phyloP scores from a whole-genome alignment of 441 rosid species.

The Syzygium malaccense region DNA sequence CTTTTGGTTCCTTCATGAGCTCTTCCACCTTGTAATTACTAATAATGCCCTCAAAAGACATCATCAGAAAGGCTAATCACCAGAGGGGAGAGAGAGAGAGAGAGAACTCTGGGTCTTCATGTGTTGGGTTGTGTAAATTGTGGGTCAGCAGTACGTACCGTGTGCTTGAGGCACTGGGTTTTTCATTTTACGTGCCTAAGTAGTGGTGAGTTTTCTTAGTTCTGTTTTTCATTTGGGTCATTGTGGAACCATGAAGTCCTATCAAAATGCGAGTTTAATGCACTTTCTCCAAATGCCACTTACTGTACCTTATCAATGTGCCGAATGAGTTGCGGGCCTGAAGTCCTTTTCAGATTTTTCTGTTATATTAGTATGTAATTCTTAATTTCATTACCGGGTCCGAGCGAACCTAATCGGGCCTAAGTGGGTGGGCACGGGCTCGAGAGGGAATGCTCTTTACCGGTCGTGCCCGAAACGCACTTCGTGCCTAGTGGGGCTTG shows the following conservation, averaged over 20 bases:
- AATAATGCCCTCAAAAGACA: background rate
- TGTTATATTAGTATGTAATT: background rate
- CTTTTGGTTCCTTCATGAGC: conserved; percentile 56
- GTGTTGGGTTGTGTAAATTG: background rate
- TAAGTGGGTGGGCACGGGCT: background rate
- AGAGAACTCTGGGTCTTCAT: background rate
- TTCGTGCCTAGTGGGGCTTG: background rate
- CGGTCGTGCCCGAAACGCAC: background rate
- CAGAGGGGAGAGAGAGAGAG: background rate
- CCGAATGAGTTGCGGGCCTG: background rate
- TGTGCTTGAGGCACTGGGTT: background rate
- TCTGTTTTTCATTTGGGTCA: background rate
- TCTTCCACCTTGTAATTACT: conserved; percentile 13
- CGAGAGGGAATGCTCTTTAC: background rate
- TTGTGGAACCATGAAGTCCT: background rate
- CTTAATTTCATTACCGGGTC: background rate
- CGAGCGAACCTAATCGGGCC: background rate
- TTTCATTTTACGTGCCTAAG: background rate
- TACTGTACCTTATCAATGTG: background rate
- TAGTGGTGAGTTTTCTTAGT: background rate
- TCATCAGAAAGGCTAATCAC: background rate
- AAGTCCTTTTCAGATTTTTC: background rate
- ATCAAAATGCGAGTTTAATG: background rate
- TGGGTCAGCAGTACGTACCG: background rate
- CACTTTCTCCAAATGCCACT: background rate